Evolutionary conservation across 768 basidiomycete species (phyloP).

Genomic region (Mrakia frigida): DNA sequence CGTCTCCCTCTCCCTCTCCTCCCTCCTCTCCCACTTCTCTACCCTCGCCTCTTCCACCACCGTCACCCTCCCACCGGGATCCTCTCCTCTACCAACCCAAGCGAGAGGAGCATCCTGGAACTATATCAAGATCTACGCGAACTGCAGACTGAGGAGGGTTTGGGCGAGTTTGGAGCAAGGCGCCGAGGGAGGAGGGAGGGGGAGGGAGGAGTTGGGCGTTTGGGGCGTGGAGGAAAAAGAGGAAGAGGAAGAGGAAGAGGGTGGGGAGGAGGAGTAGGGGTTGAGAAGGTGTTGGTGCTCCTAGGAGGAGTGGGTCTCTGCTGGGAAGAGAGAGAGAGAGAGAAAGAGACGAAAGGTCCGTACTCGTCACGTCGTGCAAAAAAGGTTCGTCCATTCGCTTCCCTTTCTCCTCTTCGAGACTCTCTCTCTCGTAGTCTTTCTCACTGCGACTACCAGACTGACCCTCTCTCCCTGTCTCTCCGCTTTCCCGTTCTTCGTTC

Average conservation of each 20-base stretch:
- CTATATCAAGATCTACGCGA: conserved; percentile 72
- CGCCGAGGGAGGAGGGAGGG: not conserved
- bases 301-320: too few relatives aligned
- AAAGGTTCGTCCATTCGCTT: too few relatives aligned
- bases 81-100: conserved; percentile 52
- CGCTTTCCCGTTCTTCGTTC: too few relatives aligned
- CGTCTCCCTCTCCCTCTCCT: conserved; percentile 50
- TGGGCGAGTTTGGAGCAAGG: conserved; percentile 52
- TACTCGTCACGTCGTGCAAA: too few relatives aligned
- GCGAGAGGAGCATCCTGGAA: conserved; percentile 53
- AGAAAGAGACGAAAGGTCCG: too few relatives aligned
- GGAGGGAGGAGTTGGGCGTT: conserved; percentile 25
- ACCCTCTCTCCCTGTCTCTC: too few relatives aligned
- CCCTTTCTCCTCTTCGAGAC: too few relatives aligned
- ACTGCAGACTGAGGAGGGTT: conserved; percentile 66
- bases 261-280: too few relatives aligned
- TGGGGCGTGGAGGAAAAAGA: not conserved
- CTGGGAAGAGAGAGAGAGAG: too few relatives aligned
- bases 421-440: too few relatives aligned
- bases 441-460: too few relatives aligned
- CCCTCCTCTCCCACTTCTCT: conserved; percentile 50
- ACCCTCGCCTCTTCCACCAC: conserved; percentile 42
- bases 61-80: conserved; percentile 34
- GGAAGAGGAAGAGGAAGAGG: not conserved
- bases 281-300: too few relatives aligned